Percentiles rank a stretch among this genome's conserved stretches.
Evolutionary conservation across 257 asterid species (phyloP).

Genomic region (Nicotiana benthamiana): DNA sequence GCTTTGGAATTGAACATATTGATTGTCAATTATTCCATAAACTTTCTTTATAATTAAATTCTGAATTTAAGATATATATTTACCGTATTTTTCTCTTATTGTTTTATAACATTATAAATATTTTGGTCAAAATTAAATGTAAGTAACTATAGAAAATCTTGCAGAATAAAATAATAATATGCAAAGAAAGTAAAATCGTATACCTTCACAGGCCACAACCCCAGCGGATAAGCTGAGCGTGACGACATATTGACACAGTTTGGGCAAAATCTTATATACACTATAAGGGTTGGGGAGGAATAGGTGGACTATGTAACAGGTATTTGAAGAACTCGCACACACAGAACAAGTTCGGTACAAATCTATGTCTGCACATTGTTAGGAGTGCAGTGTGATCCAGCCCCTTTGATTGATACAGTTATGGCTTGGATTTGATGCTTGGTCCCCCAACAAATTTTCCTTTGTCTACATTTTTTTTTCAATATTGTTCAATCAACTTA

Average conservation of each 20-base stretch:
- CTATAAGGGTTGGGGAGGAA: neutral
- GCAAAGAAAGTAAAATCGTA: no score
- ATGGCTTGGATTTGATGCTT: slow-evolving; percentile 23
- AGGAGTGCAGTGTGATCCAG: slow-evolving; percentile 14
- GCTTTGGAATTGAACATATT: no score
- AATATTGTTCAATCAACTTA: neutral
- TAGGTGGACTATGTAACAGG: neutral
- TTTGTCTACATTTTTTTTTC: neutral
- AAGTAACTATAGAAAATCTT: neutral
- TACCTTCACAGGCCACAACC: neutral
- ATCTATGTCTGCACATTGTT: slow-evolving; percentile 34
- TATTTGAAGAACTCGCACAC: neutral
- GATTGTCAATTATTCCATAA: no score
- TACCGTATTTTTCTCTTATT: no score
- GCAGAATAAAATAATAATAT: neutral
- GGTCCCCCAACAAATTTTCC: slow-evolving; percentile 27
- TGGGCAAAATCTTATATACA: neutral
- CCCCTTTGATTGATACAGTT: slow-evolving; percentile 8
- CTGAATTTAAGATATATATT: no score
- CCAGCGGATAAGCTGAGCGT: neutral
- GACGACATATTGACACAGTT: neutral
- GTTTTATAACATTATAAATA: no score
- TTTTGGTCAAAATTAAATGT: no score
- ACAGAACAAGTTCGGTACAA: slow-evolving; percentile 18
- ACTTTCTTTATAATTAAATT: no score